Base-by-base conservation (phyloP, 306 rosid genomes). In the Prunus mongolica region DNA sequence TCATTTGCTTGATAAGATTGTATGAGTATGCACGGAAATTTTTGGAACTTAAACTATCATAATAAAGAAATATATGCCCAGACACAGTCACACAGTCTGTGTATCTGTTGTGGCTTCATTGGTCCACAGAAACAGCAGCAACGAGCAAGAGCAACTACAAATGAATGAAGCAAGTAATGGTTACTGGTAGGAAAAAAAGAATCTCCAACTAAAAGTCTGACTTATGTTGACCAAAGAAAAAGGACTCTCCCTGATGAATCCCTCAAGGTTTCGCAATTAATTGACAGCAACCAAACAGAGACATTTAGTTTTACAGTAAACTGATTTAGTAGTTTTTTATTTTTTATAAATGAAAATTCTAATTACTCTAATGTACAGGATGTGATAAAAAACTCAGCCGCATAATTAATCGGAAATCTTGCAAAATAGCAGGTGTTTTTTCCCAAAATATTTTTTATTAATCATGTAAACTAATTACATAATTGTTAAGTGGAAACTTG, bases 401-500 rank as follows among this genome's bases (percentile, higher is more conserved):
- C 44, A 1, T 38, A 38, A 38, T 7, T 6, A 38, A 38, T 38
- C 0, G 9, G 9, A 38, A 2, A 2, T 8, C 41, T 1, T 5
- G 8, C 41, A 8, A 34, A 5, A 34, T 38, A 6, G 9, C 44
- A 1, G 44, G 9, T 8, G 1, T 6, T 38, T 7, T 38, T 38
- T 38, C 9, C 34, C 9, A 5, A 5, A 6, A 34, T 34, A 14
- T 38, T 27, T 38, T 7, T 6, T 1, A 8, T 2, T 38, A 57
- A 71, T 38, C 54, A 30, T 67, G 60, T 44, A 73, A 41, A 24
- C 22, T 49, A 69, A 84, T 87, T 80, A 84, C 82, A 74, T 46
- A 63, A 75, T 76, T 20, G 45, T 80, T 83, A 80, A 78, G 82
- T 64, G 68, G 75, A 81, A 74, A 73, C 46, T 68, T 79, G 73